Conservation (phyloP, 352 stramenopile genomes). For the Globisporangium barbulae region DNA sequence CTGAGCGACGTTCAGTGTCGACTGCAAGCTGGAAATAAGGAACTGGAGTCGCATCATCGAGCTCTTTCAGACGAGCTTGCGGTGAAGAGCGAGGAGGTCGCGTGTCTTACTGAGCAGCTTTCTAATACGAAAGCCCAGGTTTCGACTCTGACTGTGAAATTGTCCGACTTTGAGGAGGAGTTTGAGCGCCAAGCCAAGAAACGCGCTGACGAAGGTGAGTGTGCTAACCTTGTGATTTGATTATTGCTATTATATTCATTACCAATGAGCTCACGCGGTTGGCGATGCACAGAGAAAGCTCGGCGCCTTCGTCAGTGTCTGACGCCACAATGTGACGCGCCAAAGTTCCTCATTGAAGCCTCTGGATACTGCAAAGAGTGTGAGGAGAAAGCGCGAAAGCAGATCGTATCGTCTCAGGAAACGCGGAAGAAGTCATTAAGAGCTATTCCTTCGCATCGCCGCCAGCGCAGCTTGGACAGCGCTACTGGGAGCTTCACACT, state of each 20-base stretch:
- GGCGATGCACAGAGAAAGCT: slow-evolving; percentile 34
- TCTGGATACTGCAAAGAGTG: slow-evolving; percentile 70
- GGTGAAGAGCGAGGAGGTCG: slow-evolving; percentile 12
- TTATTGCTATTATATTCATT: background rate
- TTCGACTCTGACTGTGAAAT: slow-evolving; percentile 23
- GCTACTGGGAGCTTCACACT: slow-evolving; percentile 18
- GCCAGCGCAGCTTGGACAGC: slow-evolving; percentile 49
- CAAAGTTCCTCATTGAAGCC: slow-evolving; percentile 48
- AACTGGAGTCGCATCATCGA: background rate
- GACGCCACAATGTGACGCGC: slow-evolving; percentile 64
- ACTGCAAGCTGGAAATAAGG: slow-evolving; percentile 3
- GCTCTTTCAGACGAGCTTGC: slow-evolving; percentile 2
- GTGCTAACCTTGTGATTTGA: background rate
- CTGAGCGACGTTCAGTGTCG: slow-evolving; percentile 17
- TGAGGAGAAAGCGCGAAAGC: slow-evolving; percentile 30
- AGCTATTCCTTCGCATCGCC: slow-evolving; percentile 24
- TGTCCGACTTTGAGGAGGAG: slow-evolving; percentile 44
- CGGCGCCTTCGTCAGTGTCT: slow-evolving; percentile 50
- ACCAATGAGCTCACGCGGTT: background rate
- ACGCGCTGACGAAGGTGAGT: slow-evolving; percentile 33
- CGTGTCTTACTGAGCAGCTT: slow-evolving; percentile 22
- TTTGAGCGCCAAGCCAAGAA: slow-evolving; percentile 33
- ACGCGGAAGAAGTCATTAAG: background rate
- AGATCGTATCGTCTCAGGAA: background rate
- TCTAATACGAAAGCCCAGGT: slow-evolving; percentile 21